Evolutionary conservation across 192 early-diverging fungal species (phyloP), one percentile per base, ranked within the genome.

Genomic region (Martensiomyces pterosporus): DNA sequence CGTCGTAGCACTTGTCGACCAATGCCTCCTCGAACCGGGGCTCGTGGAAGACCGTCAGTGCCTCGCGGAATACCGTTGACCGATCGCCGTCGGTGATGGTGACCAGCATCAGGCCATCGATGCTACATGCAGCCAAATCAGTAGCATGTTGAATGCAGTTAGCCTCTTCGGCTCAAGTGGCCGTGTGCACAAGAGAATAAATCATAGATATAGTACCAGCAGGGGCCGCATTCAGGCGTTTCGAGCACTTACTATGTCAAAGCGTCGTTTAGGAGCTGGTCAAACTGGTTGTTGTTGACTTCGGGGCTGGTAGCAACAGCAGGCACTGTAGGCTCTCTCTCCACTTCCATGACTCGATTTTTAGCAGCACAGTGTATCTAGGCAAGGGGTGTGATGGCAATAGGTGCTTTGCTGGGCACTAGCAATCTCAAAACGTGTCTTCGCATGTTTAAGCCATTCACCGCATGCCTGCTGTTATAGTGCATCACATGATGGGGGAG

Each of bases 1-100:
- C 56, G 37, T 74, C 70, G 49, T 74, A 67, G 59, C 70, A 65
- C 51, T 55, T 74, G 42, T 65, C 64, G 9, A 74, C 54, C 9
- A 74, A 59, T 25, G 64, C 32, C 9, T 74, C 59, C 35, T 74
- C 70, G 22, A 74, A 74, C 25, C 39, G 48, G 3, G 63, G 62
- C 59, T 74, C 63, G 43, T 74, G 70, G 52, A 74, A 74, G 42
- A 66, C 40, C 4, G 63, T 40, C 39, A 66, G 29, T 40, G 62
- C 64, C 27, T 62, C 70, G 41, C 70, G 57, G 26, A 74, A 57
- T 32, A 74, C 44, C 10, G 44, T 52, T 3, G 34, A 24, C 24
- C 64, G 63, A 25, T 65, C 62, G 4, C 54, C 41, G 25, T 74
- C 70, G 4, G 70, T 66, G 4, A 74, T 48, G 1, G 51, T 50